phyloP scores from a whole-genome alignment of 768 basidiomycete genomes.

The Cystofilobasidium macerans region DNA sequence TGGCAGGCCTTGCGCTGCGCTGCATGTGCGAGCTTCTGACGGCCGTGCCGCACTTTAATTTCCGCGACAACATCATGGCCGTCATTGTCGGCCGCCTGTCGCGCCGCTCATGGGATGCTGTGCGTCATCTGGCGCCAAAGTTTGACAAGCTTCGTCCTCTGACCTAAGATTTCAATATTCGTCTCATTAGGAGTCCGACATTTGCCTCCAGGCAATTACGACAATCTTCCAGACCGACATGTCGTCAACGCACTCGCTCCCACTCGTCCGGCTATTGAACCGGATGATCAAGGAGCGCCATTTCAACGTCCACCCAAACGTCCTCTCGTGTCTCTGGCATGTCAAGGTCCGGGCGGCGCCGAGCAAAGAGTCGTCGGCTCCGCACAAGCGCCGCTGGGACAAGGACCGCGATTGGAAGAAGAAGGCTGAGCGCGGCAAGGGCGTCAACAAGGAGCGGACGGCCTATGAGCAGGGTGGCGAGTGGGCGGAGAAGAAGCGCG shows the following conservation, averaged over 20 bases:
- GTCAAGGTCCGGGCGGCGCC: conserved; percentile 24
- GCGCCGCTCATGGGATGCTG: conserved; percentile 78
- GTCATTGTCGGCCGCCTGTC: conserved; percentile 72
- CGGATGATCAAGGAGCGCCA: conserved; percentile 90
- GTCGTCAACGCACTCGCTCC: conserved; percentile 69
- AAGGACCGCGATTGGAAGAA: conserved; percentile 27
- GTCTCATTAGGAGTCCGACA: conserved; percentile 58
- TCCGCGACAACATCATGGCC: conserved; percentile 80
- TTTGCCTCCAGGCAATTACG: conserved; percentile 71
- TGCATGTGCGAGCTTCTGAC: conserved; percentile 77
- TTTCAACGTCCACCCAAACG: conserved; percentile 80
- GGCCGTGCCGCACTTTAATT: conserved; percentile 91
- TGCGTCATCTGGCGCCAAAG: conserved; percentile 41
- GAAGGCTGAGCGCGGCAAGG: conserved; percentile 27
- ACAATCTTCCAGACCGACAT: conserved; percentile 71
- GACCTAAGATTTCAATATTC: no score
- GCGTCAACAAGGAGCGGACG: conserved; percentile 45
- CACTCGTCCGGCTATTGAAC: conserved; percentile 78
- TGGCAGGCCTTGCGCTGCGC: conserved; percentile 56
- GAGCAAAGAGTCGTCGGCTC: conserved; percentile 8
- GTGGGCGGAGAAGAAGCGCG: conserved; percentile 41
- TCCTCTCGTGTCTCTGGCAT: conserved; percentile 65
- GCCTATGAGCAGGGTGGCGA: conserved; percentile 47
- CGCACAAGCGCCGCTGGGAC: conserved; percentile 25
- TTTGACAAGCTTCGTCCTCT: neutral